Percentiles rank a stretch among this genome's conserved stretches.
Conservation (phyloP, 768 basidiomycete genomes). For the Arthromyces matolae region DNA sequence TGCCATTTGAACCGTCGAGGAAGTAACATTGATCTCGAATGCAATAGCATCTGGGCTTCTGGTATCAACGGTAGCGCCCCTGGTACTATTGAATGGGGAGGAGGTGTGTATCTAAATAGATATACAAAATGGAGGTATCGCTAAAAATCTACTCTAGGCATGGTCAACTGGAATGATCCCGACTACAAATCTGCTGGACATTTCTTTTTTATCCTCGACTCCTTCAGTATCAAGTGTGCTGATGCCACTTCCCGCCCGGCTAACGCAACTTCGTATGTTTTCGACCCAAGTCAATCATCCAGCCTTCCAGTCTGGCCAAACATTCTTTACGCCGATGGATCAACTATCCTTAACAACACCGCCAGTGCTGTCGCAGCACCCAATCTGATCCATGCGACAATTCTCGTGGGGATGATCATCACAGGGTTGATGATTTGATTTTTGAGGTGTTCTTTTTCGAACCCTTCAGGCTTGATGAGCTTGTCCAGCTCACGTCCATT, state of each 20-base stretch:
- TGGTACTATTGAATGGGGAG: slow-evolving; percentile 78
- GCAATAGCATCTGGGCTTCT: slow-evolving; percentile 75
- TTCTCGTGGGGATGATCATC: slow-evolving; percentile 22
- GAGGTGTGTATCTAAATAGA: slow-evolving; percentile 38
- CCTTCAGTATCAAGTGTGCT: slow-evolving; percentile 61
- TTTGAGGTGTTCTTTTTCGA: neutral
- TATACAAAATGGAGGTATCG: neutral
- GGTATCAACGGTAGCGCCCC: slow-evolving; percentile 57
- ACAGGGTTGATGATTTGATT: slow-evolving; percentile 18
- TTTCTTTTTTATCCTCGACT: slow-evolving; percentile 63
- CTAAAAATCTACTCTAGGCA: slow-evolving; percentile 29
- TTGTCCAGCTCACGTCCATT: neutral
- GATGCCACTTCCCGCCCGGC: slow-evolving; percentile 41
- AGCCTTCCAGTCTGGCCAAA: slow-evolving; percentile 52
- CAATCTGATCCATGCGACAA: slow-evolving; percentile 21
- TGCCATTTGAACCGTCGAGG: neutral
- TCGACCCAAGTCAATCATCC: slow-evolving; percentile 50
- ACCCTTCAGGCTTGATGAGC: neutral
- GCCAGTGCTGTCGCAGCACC: no score
- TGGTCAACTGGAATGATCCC: slow-evolving; percentile 79
- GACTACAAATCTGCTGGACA: slow-evolving; percentile 75
- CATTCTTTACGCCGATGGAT: slow-evolving; percentile 56
- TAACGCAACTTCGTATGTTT: slow-evolving; percentile 61
- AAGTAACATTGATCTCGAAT: neutral
- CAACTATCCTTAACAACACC: slow-evolving; percentile 47